Conservation (phyloP, 2,329 filamentous ascomycete species). For the Diatrype stigma region DNA sequence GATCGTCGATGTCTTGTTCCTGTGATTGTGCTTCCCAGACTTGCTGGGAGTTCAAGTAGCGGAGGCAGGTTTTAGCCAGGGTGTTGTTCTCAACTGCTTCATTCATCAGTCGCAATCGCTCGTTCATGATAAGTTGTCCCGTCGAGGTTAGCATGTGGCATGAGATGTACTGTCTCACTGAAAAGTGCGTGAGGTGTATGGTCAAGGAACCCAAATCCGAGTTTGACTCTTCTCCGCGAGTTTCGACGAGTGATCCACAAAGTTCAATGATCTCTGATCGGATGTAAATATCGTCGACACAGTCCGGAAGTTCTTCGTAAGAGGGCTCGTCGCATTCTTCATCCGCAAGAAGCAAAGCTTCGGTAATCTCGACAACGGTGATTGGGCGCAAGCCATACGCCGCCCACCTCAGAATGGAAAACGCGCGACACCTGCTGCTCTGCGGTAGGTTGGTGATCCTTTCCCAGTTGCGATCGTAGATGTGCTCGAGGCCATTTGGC, state of each 20-base stretch:
- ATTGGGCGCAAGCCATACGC: conserved; percentile 17
- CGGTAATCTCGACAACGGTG: conserved; percentile 7
- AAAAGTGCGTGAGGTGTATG: conserved; percentile 11
- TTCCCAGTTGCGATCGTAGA: conserved; percentile 29
- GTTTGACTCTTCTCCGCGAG: background rate
- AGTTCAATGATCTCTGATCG: conserved; percentile 8
- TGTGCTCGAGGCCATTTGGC: conserved; percentile 20
- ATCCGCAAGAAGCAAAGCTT: conserved; percentile 4
- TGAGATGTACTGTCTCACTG: conserved; percentile 8
- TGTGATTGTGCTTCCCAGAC: background rate
- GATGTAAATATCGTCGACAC: conserved; percentile 8
- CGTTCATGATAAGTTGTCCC: background rate
- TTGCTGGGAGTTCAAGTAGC: conserved; percentile 4
- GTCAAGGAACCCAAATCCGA: conserved; percentile 1
- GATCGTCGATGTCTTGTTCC: background rate
- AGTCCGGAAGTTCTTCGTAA: conserved; percentile 7
- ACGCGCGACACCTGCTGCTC: conserved; percentile 14
- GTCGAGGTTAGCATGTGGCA: background rate
- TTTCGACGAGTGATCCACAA: conserved; percentile 9
- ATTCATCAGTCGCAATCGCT: conserved; percentile 1
- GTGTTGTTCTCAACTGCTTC: conserved; percentile 6
- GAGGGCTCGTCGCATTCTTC: conserved; percentile 1
- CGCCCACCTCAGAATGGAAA: conserved; percentile 27
- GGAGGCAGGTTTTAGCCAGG: conserved; percentile 8
- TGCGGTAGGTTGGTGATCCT: conserved; percentile 13